A percentile compares a stretch with the other conserved stretches of the same genome.
Conservation (phyloP, 2,329 filamentous ascomycete species). For the Ophiobolus disseminans region DNA sequence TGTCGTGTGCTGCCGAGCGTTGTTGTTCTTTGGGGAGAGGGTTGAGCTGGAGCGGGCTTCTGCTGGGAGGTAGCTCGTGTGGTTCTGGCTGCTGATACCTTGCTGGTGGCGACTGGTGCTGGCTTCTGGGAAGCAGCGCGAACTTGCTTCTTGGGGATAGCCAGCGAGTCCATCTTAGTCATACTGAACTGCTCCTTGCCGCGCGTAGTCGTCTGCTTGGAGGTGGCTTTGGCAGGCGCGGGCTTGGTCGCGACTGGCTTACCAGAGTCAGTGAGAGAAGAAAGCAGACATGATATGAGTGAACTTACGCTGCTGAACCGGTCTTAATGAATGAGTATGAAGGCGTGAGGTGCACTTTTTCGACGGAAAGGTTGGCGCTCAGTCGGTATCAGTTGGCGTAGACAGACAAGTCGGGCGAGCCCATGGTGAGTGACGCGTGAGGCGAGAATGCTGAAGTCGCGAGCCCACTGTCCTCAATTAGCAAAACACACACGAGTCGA, state of each 20-base stretch:
- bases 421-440: no score
- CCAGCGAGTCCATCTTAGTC: constrained; percentile 40
- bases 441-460: no score
- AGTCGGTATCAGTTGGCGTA: no score
- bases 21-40: constrained; percentile 34
- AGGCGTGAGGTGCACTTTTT: background rate
- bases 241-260: background rate
- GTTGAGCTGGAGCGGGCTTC: constrained; percentile 22
- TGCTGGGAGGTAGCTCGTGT: constrained; percentile 35
- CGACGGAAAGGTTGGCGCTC: no score
- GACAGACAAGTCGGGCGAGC: no score
- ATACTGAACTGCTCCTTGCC: constrained; percentile 15
- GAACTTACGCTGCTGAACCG: no score
- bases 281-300: no score
- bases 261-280: background rate
- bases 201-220: background rate
- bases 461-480: no score
- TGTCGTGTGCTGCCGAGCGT: constrained; percentile 24
- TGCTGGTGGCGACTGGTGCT: constrained; percentile 12
- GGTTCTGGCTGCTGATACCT: constrained; percentile 18
- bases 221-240: background rate
- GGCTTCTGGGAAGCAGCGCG: constrained; percentile 16
- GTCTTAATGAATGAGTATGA: background rate
- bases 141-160: constrained; percentile 29
- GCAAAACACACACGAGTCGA: no score